phyloP scores from a whole-genome alignment of 2,329 filamentous ascomycete genomes.

The Diaporthe aspalathi region DNA sequence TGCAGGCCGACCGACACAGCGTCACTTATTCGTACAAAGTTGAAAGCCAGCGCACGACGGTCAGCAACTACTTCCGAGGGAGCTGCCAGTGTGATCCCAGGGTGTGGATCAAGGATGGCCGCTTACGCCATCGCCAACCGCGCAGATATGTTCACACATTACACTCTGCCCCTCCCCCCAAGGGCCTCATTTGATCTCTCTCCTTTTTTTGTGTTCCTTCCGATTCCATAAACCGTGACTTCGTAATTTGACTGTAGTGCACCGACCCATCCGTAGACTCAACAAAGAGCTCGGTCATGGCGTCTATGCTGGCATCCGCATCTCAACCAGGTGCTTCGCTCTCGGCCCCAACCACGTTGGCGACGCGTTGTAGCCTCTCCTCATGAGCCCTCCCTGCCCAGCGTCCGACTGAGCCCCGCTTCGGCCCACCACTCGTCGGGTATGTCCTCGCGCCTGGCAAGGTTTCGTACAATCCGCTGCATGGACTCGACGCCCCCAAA shows the following conservation, averaged over 20 bases:
- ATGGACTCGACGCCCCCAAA: slow-evolving; percentile 64
- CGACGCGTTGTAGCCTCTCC: neutral
- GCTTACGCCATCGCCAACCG: neutral
- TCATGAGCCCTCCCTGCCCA: slow-evolving; percentile 54
- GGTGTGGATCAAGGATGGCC: neutral
- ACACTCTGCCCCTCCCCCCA: neutral
- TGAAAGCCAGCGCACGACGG: slow-evolving; percentile 1
- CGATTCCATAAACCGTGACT: slow-evolving; percentile 31
- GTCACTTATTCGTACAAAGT: slow-evolving; percentile 14
- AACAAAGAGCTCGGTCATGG: slow-evolving; percentile 28
- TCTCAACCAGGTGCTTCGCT: neutral
- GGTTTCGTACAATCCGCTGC: slow-evolving; percentile 75
- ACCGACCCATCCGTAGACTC: slow-evolving; percentile 16
- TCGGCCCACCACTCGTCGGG: slow-evolving; percentile 86
- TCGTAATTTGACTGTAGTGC: slow-evolving; percentile 25
- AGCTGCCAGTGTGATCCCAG: neutral
- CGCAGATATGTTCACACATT: slow-evolving; percentile 13
- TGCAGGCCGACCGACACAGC: neutral
- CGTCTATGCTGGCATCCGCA: neutral
- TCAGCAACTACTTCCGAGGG: neutral
- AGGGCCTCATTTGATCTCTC: slow-evolving; percentile 1
- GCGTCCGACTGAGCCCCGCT: slow-evolving; percentile 72
- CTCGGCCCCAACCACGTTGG: neutral
- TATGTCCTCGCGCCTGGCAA: slow-evolving; percentile 79
- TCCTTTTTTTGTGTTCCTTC: slow-evolving; percentile 4